Evolutionary conservation across 164 flowering plant genomes (phyloP).

Genomic region (Vitis vinifera): ASM3070453v1 NC_081807.1:21171001-21171500

Average conservation of each 20-base stretch:
- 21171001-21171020: constrained; percentile 86
- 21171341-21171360: neutral
- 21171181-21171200: constrained; percentile 71
- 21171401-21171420: too few species aligned
- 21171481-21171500: too few species aligned
- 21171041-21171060: constrained; percentile 87
- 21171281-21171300: neutral
- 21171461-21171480: too few species aligned
- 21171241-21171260: constrained; percentile 97
- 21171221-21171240: constrained; percentile 77
- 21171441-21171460: too few species aligned
- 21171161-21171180: constrained; percentile 77
- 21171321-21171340: neutral
- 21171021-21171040: constrained; percentile 72
- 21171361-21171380: too few species aligned
- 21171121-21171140: constrained; percentile 98
- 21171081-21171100: constrained; percentile 97
- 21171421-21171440: too few species aligned
- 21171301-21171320: neutral
- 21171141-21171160: constrained; percentile 98
- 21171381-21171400: too few species aligned
- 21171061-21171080: constrained; percentile 93
- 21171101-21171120: constrained; percentile 68
- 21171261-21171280: constrained; percentile 40
- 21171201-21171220: constrained; percentile 85